phyloP scores from a whole-genome alignment of 306 rosid species.

The Cicer bijugum region DNA sequence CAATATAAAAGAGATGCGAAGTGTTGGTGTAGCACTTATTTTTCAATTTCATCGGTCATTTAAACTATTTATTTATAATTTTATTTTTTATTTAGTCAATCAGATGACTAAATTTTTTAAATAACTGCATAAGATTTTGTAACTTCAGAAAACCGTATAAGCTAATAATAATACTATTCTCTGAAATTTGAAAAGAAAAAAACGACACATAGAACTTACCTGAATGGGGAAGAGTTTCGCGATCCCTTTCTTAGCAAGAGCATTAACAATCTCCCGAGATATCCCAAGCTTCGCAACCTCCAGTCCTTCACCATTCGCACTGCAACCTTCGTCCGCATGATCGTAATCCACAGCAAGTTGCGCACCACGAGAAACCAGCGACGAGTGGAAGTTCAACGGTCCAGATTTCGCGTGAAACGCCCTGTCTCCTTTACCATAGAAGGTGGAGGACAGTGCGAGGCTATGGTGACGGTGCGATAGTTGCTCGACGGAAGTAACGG shows the following conservation, averaged over 20 bases:
- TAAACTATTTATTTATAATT: no score
- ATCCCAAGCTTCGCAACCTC: conserved; percentile 81
- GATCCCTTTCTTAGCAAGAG: conserved; percentile 82
- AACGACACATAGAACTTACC: conserved; percentile 44
- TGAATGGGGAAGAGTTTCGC: conserved; percentile 89
- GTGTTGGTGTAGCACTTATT: no score
- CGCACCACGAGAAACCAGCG: conserved; percentile 27
- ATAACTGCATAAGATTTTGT: no score
- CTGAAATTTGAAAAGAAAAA: neutral
- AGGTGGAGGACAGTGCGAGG: neutral
- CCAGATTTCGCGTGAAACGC: conserved; percentile 31
- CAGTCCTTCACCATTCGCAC: conserved; percentile 60
- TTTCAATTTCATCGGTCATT: no score
- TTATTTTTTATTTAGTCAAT: no score
- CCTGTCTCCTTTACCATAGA: conserved; percentile 6
- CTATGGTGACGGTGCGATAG: neutral
- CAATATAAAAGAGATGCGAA: no score
- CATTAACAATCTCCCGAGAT: conserved; percentile 70
- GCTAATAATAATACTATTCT: neutral
- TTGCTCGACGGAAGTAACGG: conserved; percentile 20
- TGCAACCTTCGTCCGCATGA: neutral
- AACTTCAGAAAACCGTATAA: no score
- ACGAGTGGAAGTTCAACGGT: conserved; percentile 35
- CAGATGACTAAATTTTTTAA: no score
- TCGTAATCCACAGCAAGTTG: conserved; percentile 38